Conservation (phyloP, 2,329 filamentous ascomycete species). For the Fusarium tanahbumbuense region DNA sequence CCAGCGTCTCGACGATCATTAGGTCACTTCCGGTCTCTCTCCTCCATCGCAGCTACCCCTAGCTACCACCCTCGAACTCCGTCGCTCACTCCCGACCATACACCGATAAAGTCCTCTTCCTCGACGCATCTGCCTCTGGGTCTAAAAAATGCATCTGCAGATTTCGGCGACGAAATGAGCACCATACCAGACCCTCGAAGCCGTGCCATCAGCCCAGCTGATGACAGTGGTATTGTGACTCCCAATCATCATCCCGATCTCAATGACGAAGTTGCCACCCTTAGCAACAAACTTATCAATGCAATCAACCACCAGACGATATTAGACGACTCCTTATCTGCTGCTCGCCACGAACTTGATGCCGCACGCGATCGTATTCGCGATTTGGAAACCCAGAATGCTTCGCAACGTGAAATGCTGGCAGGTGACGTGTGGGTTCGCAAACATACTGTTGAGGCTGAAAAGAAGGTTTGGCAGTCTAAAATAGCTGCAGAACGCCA, state of each 20-base stretch:
- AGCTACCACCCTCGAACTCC: slow-evolving; percentile 54
- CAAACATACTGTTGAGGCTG: slow-evolving; percentile 78
- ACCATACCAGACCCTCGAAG: slow-evolving; percentile 75
- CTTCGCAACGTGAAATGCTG: slow-evolving; percentile 77
- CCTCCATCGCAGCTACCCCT: slow-evolving; percentile 61
- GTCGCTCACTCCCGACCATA: slow-evolving; percentile 49
- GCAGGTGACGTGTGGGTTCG: slow-evolving; percentile 80
- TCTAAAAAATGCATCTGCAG: slow-evolving; percentile 54
- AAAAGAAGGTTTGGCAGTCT: slow-evolving; percentile 70
- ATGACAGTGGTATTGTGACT: slow-evolving; percentile 49
- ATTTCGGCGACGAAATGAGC: slow-evolving; percentile 72
- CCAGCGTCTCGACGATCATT: slow-evolving; percentile 52
- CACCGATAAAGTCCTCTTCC: slow-evolving; percentile 55
- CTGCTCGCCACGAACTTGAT: slow-evolving; percentile 85
- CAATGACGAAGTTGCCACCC: slow-evolving; percentile 81
- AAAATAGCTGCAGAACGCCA: slow-evolving; percentile 73
- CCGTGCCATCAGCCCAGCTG: slow-evolving; percentile 61
- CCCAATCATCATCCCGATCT: slow-evolving; percentile 65
- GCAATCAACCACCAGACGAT: slow-evolving; percentile 96
- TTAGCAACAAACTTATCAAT: slow-evolving; percentile 96
- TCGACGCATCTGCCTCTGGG: slow-evolving; percentile 52
- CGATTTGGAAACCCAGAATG: slow-evolving; percentile 73
- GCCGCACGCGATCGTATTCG: slow-evolving; percentile 73
- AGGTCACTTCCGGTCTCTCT: slow-evolving; percentile 65
- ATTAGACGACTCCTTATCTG: slow-evolving; percentile 87